phyloP scores from a whole-genome alignment of 2,329 filamentous ascomycete species.

The Ambrosiella beaveri region DNA sequence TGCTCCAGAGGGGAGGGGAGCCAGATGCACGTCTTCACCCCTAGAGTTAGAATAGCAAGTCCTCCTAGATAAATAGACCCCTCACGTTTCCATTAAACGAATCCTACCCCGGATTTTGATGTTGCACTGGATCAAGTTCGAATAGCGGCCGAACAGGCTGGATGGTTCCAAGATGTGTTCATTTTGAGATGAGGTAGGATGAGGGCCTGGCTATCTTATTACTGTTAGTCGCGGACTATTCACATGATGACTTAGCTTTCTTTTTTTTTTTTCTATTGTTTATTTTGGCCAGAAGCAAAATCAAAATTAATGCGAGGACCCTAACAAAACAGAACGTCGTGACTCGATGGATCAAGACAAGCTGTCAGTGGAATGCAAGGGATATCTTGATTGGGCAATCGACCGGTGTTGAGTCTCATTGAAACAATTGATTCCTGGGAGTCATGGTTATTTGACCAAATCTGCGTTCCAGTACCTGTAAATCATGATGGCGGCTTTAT shows the following conservation, averaged over 20 bases:
- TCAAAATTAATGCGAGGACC: background rate
- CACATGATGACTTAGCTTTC: too few species aligned
- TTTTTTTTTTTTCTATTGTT: too few species aligned
- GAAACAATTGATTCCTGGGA: background rate
- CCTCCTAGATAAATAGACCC: constrained; percentile 10
- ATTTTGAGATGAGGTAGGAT: too few species aligned
- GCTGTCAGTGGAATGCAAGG: constrained; percentile 6
- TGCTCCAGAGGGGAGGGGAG: too few species aligned
- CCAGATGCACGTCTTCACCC: background rate
- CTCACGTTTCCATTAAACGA: constrained; percentile 1
- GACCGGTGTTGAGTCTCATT: background rate
- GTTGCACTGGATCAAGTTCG: background rate
- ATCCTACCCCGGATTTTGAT: background rate
- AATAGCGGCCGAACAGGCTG: too few species aligned
- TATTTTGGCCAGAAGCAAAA: background rate
- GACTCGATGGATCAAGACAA: background rate
- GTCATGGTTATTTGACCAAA: too few species aligned
- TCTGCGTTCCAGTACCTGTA: too few species aligned
- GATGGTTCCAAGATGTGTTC: too few species aligned
- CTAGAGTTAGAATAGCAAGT: background rate
- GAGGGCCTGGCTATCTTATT: background rate
- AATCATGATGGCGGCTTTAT: too few species aligned
- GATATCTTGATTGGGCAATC: background rate
- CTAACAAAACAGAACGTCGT: background rate
- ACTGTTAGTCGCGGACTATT: background rate